phyloP scores from a whole-genome alignment of 768 basidiomycete species.

The Kwoniella europaea region DNA sequence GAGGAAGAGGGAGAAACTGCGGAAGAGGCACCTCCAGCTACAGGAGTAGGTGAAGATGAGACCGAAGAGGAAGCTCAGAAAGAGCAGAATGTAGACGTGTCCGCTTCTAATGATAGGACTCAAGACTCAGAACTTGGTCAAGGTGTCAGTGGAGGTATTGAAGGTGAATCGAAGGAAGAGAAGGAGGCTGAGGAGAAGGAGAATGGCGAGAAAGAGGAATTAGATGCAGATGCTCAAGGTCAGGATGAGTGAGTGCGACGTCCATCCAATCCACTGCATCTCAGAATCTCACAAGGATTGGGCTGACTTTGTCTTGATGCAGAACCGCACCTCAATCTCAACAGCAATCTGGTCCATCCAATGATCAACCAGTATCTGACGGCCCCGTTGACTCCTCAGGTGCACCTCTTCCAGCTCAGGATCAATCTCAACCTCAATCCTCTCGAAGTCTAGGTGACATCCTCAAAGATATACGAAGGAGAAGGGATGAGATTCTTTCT shows the following conservation, averaged over 20 bases:
- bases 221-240: constrained; percentile 39
- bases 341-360: constrained; percentile 45
- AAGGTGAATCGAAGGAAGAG: constrained; percentile 55
- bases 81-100: constrained; percentile 45
- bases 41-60: constrained; percentile 52
- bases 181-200: constrained; percentile 59
- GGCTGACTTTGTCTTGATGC: neutral
- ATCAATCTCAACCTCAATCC: constrained; percentile 37
- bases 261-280: neutral
- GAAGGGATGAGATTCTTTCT: constrained; percentile 75
- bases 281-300: neutral
- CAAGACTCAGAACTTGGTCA: constrained; percentile 42
- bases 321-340: constrained; percentile 31
- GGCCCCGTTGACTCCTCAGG: constrained; percentile 45
- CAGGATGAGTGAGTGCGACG: constrained; percentile 42
- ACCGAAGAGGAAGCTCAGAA: constrained; percentile 43
- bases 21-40: constrained; percentile 49
- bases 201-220: constrained; percentile 40
- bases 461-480: constrained; percentile 76
- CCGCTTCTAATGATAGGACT: constrained; percentile 53
- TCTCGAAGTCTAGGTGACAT: constrained; percentile 82
- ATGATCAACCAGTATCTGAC: constrained; percentile 58
- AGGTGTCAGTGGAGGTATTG: constrained; percentile 32
- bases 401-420: constrained; percentile 44
- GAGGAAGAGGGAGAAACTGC: constrained; percentile 44